A percentile compares a stretch with the other conserved stretches of the same genome.
phyloP scores from a whole-genome alignment of 306 rosid species.

The Malus fusca region DNA sequence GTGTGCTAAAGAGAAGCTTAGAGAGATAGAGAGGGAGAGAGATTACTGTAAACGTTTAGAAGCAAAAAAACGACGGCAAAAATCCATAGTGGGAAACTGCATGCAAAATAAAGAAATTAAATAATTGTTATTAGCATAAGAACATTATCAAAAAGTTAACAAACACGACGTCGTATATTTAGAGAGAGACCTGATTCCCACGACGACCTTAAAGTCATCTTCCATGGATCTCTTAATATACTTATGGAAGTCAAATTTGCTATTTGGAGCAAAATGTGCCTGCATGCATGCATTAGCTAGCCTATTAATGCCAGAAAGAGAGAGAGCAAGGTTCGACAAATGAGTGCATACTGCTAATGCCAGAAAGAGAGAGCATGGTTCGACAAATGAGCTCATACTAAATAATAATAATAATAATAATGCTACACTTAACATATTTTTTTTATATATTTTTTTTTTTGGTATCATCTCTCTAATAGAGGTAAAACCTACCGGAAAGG shows the following conservation, averaged over 20 bases:
- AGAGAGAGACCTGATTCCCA: conserved; percentile 49
- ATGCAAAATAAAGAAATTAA: not conserved
- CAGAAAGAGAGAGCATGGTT: too few species aligned
- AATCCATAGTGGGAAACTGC: conserved; percentile 56
- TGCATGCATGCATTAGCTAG: conserved; percentile 10
- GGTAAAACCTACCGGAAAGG: too few species aligned
- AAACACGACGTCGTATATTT: not conserved
- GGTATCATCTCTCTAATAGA: too few species aligned
- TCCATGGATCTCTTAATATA: conserved; percentile 71
- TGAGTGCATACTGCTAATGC: not conserved
- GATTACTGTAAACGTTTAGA: conserved; percentile 43
- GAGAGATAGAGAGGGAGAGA: not conserved
- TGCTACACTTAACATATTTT: too few species aligned
- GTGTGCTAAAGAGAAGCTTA: too few species aligned
- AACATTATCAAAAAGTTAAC: too few species aligned
- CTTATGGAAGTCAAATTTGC: conserved; percentile 61
- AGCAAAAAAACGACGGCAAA: conserved; percentile 51
- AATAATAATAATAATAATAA: too few species aligned
- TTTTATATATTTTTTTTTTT: too few species aligned
- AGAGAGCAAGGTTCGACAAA: too few species aligned
- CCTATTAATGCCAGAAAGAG: too few species aligned
- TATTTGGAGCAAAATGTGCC: conserved; percentile 59
- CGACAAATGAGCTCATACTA: not conserved
- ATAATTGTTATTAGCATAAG: not conserved
- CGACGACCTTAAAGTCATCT: conserved; percentile 66